These are phyloP conservation scores for Peniophora sp. DNA, from an alignment of 1,284 basidiomycete genomes.

Conservation along the genomic window DNA sequence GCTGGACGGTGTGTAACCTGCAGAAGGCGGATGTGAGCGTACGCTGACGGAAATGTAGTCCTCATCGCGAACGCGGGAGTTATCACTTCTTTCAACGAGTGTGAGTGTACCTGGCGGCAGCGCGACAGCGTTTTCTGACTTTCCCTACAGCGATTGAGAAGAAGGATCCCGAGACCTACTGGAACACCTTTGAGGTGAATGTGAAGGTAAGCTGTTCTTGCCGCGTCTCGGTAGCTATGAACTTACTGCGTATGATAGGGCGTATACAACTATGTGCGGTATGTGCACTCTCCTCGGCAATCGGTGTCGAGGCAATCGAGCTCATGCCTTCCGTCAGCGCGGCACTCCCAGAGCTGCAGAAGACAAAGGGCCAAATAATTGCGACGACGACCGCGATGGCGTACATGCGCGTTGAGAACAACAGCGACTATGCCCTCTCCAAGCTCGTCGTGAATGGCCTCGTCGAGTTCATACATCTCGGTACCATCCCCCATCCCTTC, in stretches of 20 bases:
- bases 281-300: background rate
- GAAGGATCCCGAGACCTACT: slow-evolving; percentile 4
- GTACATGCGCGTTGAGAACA: slow-evolving; percentile 2
- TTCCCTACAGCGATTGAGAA: no score
- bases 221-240: no score
- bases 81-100: background rate
- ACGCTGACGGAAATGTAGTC: no score
- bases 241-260: background rate
- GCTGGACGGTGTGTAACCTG: background rate
- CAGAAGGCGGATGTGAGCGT: no score
- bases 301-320: no score
- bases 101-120: background rate
- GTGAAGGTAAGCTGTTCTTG: no score
- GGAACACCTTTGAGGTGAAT: slow-evolving; percentile 6
- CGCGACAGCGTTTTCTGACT: no score
- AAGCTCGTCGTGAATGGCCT: slow-evolving; percentile 8
- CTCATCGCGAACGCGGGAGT: background rate
- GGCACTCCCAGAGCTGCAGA: slow-evolving; percentile 5
- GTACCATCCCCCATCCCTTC: background rate
- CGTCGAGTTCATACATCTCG: slow-evolving; percentile 9
- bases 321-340: slow-evolving; percentile 1
- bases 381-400: slow-evolving; percentile 4
- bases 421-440: slow-evolving; percentile 6
- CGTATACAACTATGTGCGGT: background rate
- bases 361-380: slow-evolving; percentile 8